These are phyloP conservation scores for Candida glaebosa DNA, from an alignment of 805 yeast genomes.

Conservation along the genomic window DNA sequence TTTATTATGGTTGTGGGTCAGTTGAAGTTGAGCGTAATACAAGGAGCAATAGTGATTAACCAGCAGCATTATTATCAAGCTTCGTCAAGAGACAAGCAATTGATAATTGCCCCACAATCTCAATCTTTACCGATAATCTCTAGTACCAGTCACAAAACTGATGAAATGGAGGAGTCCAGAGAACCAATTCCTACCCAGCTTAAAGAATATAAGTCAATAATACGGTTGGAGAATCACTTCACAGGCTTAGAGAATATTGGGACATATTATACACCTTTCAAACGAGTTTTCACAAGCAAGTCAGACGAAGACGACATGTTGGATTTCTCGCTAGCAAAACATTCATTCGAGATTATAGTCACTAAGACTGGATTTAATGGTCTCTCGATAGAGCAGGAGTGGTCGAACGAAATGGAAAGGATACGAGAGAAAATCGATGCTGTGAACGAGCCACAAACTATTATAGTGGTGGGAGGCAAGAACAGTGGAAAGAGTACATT, in stretches of 20 bases:
- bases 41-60: slow-evolving; percentile 48
- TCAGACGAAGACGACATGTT: slow-evolving; percentile 7
- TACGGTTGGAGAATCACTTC: slow-evolving; percentile 29
- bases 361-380: slow-evolving; percentile 23
- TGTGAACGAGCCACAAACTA: slow-evolving; percentile 15
- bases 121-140: slow-evolving; percentile 43
- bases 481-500: slow-evolving; percentile 83
- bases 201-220: slow-evolving; percentile 40
- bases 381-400: slow-evolving; percentile 13
- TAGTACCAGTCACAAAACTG: slow-evolving; percentile 36
- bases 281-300: slow-evolving; percentile 32
- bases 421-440: slow-evolving; percentile 2
- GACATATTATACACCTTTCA: slow-evolving; percentile 41
- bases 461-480: slow-evolving; percentile 60
- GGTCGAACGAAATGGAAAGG: slow-evolving; percentile 8
- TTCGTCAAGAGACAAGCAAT: slow-evolving; percentile 21
- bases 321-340: slow-evolving; percentile 16
- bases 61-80: slow-evolving; percentile 23
- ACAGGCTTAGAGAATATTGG: slow-evolving; percentile 49
- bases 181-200: slow-evolving; percentile 37
- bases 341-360: slow-evolving; percentile 37
- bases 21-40: slow-evolving; percentile 37
- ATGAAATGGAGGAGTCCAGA: slow-evolving; percentile 23
- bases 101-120: slow-evolving; percentile 28
- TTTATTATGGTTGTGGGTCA: slow-evolving; percentile 47